Conservation (phyloP, 139 green algal genomes). For the Edaphochlamys debaryana region DNA sequence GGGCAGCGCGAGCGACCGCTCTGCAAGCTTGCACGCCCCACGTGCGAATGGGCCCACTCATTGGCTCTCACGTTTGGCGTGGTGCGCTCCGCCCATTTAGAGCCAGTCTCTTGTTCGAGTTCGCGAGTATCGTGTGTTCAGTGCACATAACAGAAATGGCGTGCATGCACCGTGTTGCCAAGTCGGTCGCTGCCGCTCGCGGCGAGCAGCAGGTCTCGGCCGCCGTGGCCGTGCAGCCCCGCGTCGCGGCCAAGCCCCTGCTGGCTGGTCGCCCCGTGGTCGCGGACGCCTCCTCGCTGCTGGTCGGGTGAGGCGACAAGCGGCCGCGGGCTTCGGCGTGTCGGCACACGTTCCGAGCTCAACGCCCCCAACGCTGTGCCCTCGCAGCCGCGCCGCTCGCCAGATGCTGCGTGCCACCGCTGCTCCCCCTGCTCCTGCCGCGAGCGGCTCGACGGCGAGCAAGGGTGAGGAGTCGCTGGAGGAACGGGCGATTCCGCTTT, state of each 20-base stretch:
- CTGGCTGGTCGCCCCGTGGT: constrained; percentile 25
- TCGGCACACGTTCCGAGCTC: too few relatives aligned
- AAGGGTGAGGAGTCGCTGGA: constrained; percentile 15
- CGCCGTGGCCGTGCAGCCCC: constrained; percentile 9
- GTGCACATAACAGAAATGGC: too few relatives aligned
- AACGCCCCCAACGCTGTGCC: too few relatives aligned
- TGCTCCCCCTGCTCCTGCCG: constrained; percentile 1
- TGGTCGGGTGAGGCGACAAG: constrained; percentile 24
- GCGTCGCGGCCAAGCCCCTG: constrained; percentile 3
- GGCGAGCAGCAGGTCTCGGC: not conserved
- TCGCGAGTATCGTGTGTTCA: too few relatives aligned
- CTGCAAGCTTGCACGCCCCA: too few relatives aligned
- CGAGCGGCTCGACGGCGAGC: constrained; percentile 7
- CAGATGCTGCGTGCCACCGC: constrained; percentile 19
- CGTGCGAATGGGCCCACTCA: too few relatives aligned
- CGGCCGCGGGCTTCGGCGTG: not conserved
- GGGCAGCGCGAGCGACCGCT: too few relatives aligned
- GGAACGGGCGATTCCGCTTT: too few relatives aligned
- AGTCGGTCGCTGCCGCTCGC: constrained; percentile 7
- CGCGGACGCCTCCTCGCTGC: constrained; percentile 2
- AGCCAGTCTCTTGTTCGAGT: too few relatives aligned
- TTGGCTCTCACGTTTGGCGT: too few relatives aligned
- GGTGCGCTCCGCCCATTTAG: too few relatives aligned
- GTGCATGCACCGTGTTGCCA: not conserved
- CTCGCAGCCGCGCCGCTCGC: constrained; percentile 19